Evolutionary conservation across 2,329 filamentous ascomycete genomes (phyloP), one percentile per base, ranked within the genome.

Genomic region (Fusarium fujikuroi): DNA sequence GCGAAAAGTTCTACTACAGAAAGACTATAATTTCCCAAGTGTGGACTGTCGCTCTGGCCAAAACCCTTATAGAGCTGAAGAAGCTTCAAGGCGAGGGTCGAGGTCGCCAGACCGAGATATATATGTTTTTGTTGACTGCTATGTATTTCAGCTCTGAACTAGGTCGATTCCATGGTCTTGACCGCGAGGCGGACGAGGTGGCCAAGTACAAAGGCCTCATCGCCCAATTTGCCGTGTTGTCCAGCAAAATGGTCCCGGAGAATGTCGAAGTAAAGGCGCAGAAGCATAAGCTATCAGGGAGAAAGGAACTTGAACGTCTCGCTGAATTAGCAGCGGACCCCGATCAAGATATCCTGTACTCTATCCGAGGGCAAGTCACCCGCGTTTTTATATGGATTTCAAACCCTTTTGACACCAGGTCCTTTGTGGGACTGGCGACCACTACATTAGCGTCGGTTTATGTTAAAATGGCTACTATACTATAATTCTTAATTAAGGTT

Each of bases 401-500:
- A 2, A 46, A 21, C 25, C 18, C 43, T 46, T 46, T 46, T 28
- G 1, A 28, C 3, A 28, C 5, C 8, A 15, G 2, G 5, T 46
- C 18, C 12, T 21, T 46, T 9, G 1, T 19, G 4, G 18, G 12
- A 19, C 43, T 12, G 28, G 23, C 8, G 12, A 25, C 18, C 4
- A 19, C 23, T 46, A 9, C 3, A 14, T 25, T 8, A 3, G 23
- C 14, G 4, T 46, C 4, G 2, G 11, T 25, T 46, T 0, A 46
- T 25, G 11, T 19, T 25, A 3, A 19, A 8, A 5, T 46, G 4
- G 18, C 18, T 25, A 7, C 11, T 46, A 2, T 19, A 3, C 5
- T 46, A 14, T 28, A 3, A 19, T 28, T 46, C 11, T 7, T 7
- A 0, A 0, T 25, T 10, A 6, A n/a, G n/a, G 21, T 16, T n/a